Evolutionary conservation across 2,329 filamentous ascomycete genomes (phyloP), one percentile per base, ranked within the genome.

Genomic region (Pseudofabraea citricarpa): DNA sequence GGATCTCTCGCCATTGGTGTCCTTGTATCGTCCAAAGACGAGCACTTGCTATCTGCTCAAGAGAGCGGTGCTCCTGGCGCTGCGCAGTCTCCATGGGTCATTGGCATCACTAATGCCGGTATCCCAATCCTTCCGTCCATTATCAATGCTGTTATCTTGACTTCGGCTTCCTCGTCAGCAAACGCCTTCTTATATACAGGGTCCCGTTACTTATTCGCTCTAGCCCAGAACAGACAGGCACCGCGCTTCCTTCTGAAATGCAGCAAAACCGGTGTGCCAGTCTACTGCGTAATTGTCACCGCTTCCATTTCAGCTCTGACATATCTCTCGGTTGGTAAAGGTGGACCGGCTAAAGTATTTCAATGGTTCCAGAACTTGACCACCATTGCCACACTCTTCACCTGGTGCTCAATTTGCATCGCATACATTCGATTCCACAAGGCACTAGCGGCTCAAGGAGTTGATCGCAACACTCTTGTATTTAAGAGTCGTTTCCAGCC

Each of bases 321-420:
- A 3, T 93, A 90, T 61, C 73, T 91, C 15, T 83, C 78, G 6
- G 74, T 78, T 49, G 72, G 72, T 45, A 74, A 81, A 0, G 75
- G 84, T 4, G 77, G 65, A 23, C 47, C 58, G 8, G 53, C 59
- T 4, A 52, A 51, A 4, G 66, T 64, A 2, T 68, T 70, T 53
- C 56, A 54, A 40, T 70, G 66, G 66, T 66, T 70, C 51, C 64
- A 66, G 12, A 68, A 68, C 54, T 64, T 87, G 57, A 68, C 87
- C 15, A 89, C 86, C 9, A 83, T 86, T 0, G 86, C 84, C 1
- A 83, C 87, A 56, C 73, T 89, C 12, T 82, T 89, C 65, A 85
- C 86, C 59, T 89, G 83, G 65, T 73, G 73, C 31, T 77, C 81
- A 52, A 82, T 87, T 59, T 81, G 79, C 55, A 73, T 81, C 44